phyloP scores from a whole-genome alignment of 164 flowering plant species.

The Buxus sempervirens region DNA sequence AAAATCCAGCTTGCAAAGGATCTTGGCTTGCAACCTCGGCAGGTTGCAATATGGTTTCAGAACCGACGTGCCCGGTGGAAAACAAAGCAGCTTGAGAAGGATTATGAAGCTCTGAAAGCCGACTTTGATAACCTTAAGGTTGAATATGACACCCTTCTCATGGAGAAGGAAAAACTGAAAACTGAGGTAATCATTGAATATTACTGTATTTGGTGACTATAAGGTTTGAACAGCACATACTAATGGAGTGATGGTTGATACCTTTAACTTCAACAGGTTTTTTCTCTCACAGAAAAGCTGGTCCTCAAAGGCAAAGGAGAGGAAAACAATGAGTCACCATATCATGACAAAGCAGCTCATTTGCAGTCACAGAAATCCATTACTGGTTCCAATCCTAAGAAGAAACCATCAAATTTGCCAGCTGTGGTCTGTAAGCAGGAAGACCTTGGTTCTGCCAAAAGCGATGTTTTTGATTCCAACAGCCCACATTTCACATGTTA shows the following conservation, averaged over 20 bases:
- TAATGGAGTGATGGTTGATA: not conserved
- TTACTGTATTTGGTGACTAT: not conserved
- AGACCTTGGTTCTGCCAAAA: slow-evolving; percentile 52
- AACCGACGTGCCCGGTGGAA: slow-evolving; percentile 53
- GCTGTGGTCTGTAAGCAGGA: slow-evolving; percentile 35
- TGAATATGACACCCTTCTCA: slow-evolving; percentile 46
- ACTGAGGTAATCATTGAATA: slow-evolving; percentile 38
- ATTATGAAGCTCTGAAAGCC: slow-evolving; percentile 37
- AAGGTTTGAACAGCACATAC: not conserved
- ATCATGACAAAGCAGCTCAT: slow-evolving; percentile 20
- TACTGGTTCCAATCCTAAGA: slow-evolving; percentile 23
- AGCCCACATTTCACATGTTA: slow-evolving; percentile 46
- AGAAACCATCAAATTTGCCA: slow-evolving; percentile 29
- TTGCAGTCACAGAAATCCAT: slow-evolving; percentile 19
- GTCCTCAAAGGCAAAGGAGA: slow-evolving; percentile 32
- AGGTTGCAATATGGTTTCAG: slow-evolving; percentile 62
- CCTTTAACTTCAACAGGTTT: slow-evolving; percentile 34
- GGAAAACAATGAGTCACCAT: slow-evolving; percentile 21
- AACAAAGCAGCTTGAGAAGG: slow-evolving; percentile 51
- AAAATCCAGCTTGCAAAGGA: slow-evolving; percentile 70
- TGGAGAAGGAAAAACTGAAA: slow-evolving; percentile 63
- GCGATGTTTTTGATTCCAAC: slow-evolving; percentile 57
- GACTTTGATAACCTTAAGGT: slow-evolving; percentile 50
- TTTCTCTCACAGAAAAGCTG: slow-evolving; percentile 43
- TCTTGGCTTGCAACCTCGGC: slow-evolving; percentile 73